phyloP scores from a whole-genome alignment of 805 yeast genomes.

The Kodamaea sagamina region DNA sequence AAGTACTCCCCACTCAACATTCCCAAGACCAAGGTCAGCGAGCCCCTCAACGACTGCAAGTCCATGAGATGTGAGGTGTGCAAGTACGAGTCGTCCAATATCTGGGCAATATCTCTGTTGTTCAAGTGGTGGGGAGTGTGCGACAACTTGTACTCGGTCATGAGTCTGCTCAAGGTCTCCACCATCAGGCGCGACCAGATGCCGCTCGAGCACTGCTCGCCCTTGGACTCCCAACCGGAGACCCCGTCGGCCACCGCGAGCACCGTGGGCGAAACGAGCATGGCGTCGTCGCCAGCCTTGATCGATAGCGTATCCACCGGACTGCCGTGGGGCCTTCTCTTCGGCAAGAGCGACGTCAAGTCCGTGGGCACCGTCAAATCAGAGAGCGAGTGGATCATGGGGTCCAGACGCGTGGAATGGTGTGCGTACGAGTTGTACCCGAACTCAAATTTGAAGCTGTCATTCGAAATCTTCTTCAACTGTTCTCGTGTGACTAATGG shows the following conservation, averaged over 20 bases:
- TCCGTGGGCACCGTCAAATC: constrained; percentile 53
- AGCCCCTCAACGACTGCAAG: constrained; percentile 47
- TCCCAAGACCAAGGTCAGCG: constrained; percentile 49
- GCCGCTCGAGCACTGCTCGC: constrained; percentile 46
- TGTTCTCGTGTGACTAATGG: constrained; percentile 44
- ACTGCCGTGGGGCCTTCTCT: constrained; percentile 53
- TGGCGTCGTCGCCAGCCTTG: constrained; percentile 59
- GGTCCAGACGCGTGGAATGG: constrained; percentile 41
- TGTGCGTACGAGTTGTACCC: constrained; percentile 50
- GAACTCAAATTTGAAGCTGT: constrained; percentile 45
- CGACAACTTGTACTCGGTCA: constrained; percentile 45
- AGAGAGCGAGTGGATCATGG: constrained; percentile 49
- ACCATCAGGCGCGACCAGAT: constrained; percentile 55
- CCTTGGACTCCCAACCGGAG: constrained; percentile 53
- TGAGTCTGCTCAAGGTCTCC: constrained; percentile 49
- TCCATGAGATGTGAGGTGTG: constrained; percentile 55
- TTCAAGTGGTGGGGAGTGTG: constrained; percentile 41
- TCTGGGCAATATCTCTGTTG: constrained; percentile 42
- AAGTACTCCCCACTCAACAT: constrained; percentile 51
- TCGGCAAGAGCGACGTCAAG: constrained; percentile 47
- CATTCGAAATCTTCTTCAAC: constrained; percentile 37
- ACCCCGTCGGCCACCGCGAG: constrained; percentile 60
- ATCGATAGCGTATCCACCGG: constrained; percentile 54
- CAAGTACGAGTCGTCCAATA: constrained; percentile 48
- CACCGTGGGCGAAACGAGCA: constrained; percentile 54